These are phyloP conservation scores for Monosporozyma yasuniensis DNA, from an alignment of 805 yeast species.

Conservation along the genomic window DNA sequence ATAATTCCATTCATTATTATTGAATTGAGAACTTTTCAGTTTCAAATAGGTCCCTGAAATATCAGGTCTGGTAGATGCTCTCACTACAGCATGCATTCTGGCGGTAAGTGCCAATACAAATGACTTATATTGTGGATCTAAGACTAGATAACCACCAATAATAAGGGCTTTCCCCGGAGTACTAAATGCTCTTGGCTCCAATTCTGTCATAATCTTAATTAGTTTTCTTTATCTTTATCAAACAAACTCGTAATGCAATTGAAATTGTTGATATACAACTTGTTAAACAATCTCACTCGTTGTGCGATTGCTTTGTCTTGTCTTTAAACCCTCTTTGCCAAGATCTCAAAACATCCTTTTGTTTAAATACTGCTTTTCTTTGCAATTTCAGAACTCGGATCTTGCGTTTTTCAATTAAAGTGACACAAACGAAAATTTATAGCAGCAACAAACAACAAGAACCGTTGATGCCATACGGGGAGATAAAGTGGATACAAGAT, in stretches of 20 bases:
- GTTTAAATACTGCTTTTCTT: not conserved
- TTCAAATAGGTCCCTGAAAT: conserved; percentile 28
- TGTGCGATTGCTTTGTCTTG: no score
- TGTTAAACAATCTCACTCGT: no score
- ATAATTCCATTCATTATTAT: conserved; percentile 61
- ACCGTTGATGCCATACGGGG: no score
- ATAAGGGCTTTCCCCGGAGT: conserved; percentile 94
- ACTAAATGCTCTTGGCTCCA: conserved; percentile 47
- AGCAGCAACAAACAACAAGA: not conserved
- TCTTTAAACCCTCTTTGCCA: no score
- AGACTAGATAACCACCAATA: conserved; percentile 90
- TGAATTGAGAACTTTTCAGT: conserved; percentile 71
- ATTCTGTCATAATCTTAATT: not conserved
- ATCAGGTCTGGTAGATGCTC: conserved; percentile 5
- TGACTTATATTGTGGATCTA: conserved; percentile 66
- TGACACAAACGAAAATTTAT: not conserved
- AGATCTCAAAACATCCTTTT: not conserved
- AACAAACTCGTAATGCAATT: no score
- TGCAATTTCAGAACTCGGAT: not conserved
- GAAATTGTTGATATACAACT: not conserved
- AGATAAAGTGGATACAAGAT: no score
- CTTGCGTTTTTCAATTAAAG: not conserved
- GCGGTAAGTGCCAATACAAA: conserved; percentile 83
- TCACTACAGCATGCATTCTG: conserved; percentile 72
- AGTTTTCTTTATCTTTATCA: no score